Conservation (phyloP, 2,329 filamentous ascomycete species). For the Colletotrichum musicola region DNA sequence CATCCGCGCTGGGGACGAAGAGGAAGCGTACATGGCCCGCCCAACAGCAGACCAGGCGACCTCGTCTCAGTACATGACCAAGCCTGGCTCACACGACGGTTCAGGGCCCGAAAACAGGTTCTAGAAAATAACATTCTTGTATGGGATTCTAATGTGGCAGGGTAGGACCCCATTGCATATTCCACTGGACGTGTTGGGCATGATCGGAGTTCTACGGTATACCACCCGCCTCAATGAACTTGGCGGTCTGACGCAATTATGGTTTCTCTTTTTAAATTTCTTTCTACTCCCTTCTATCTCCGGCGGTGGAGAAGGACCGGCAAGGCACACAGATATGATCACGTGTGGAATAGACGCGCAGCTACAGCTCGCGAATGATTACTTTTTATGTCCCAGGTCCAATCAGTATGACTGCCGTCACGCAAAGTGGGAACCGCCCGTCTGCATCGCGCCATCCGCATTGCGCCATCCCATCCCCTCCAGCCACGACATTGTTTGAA, state of each 20-base stretch:
- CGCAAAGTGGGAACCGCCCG: not conserved
- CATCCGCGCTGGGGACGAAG: constrained; percentile 45
- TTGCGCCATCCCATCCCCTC: not conserved
- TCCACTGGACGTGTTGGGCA: constrained; percentile 22
- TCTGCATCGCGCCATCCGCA: not conserved
- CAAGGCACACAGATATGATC: constrained; percentile 27
- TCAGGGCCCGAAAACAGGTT: constrained; percentile 28
- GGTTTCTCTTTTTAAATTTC: constrained; percentile 5
- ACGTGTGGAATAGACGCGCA: constrained; percentile 27
- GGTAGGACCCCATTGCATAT: constrained; percentile 11
- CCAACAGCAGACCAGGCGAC: constrained; percentile 21
- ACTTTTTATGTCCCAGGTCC: not conserved
- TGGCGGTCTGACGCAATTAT: constrained; percentile 19
- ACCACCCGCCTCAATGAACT: constrained; percentile 28
- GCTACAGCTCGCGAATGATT: not conserved
- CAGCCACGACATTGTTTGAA: not conserved
- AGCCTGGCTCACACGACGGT: constrained; percentile 24
- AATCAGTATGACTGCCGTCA: not conserved
- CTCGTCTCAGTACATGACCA: constrained; percentile 29
- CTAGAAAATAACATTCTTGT: constrained; percentile 7
- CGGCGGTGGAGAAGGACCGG: not conserved
- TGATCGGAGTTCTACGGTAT: constrained; percentile 37
- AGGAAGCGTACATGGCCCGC: constrained; percentile 43
- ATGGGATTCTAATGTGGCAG: not conserved
- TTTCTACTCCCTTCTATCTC: not conserved